These are phyloP conservation scores for Pythium pyrilobum DNA, from an alignment of 352 stramenopile genomes.

Conservation along the genomic window DNA sequence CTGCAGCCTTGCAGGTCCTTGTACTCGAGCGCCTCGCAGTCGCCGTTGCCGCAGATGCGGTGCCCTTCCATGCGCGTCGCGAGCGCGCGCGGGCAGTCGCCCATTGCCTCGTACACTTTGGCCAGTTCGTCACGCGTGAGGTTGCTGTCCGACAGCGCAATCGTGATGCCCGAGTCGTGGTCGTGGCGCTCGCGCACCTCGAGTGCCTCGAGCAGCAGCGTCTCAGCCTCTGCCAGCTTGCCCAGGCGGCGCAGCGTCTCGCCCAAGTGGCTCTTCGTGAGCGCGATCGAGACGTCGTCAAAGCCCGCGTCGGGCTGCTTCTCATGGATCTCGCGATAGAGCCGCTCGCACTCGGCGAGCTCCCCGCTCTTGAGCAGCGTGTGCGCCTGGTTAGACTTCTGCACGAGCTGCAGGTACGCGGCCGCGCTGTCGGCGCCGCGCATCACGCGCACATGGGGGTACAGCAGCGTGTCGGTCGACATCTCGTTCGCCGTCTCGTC, in stretches of 20 bases:
- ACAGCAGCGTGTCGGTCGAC: constrained; percentile 16
- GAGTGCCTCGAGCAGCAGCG: constrained; percentile 37
- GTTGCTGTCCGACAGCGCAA: constrained; percentile 52
- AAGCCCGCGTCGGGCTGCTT: constrained; percentile 48
- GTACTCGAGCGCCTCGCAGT: constrained; percentile 50
- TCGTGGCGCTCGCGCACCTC: constrained; percentile 39
- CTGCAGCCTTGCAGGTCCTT: constrained; percentile 39
- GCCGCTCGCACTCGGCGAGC: constrained; percentile 30
- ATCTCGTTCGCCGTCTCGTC: neutral
- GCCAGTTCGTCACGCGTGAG: constrained; percentile 64
- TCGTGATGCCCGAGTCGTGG: constrained; percentile 22
- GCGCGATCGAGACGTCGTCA: constrained; percentile 46
- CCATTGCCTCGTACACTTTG: constrained; percentile 62
- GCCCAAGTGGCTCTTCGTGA: constrained; percentile 55
- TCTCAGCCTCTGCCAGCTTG: constrained; percentile 42
- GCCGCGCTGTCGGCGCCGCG: constrained; percentile 25
- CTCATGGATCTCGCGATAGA: constrained; percentile 40
- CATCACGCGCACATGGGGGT: constrained; percentile 27
- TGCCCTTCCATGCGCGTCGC: constrained; percentile 31
- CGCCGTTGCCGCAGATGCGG: constrained; percentile 48
- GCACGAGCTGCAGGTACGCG: constrained; percentile 44
- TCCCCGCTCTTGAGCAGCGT: constrained; percentile 34
- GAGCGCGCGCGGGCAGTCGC: constrained; percentile 42
- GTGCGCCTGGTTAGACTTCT: constrained; percentile 37
- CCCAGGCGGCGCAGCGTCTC: constrained; percentile 41